A percentile compares a stretch with the other conserved stretches of the same genome.
Conservation (phyloP, 768 basidiomycete genomes). For the Chalciporus sphaerocephalus region DNA sequence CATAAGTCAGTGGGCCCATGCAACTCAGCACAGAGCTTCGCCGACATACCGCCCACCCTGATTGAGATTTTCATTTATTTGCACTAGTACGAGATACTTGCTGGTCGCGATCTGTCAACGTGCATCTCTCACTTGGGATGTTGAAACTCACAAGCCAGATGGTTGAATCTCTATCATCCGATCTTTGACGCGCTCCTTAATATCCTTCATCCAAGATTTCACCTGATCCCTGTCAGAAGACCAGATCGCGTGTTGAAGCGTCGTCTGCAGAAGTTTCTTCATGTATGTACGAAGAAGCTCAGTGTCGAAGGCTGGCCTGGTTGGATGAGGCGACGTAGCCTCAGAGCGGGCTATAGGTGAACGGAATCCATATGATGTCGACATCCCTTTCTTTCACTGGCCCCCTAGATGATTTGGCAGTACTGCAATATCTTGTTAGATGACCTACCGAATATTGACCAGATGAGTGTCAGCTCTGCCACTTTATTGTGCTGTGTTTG, state of each 20-base stretch:
- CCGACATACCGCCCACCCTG: constrained; percentile 74
- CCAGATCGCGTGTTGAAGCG: constrained; percentile 63
- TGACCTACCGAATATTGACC: background rate
- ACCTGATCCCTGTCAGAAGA: constrained; percentile 65
- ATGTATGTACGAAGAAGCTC: constrained; percentile 74
- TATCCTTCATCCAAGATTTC: constrained; percentile 76
- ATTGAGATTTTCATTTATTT: constrained; percentile 78
- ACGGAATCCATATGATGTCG: constrained; percentile 42
- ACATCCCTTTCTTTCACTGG: constrained; percentile 12
- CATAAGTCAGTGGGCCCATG: constrained; percentile 6
- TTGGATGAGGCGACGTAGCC: constrained; percentile 45
- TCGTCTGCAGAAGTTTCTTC: constrained; percentile 72
- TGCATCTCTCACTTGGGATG: constrained; percentile 1
- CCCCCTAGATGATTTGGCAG: background rate
- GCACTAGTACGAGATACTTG: constrained; percentile 84
- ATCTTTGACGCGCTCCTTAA: constrained; percentile 80
- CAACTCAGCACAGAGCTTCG: background rate
- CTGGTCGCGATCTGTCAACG: constrained; percentile 37
- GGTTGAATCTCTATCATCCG: constrained; percentile 83
- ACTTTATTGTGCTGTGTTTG: constrained; percentile 29
- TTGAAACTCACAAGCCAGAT: constrained; percentile 66
- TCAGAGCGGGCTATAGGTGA: constrained; percentile 60
- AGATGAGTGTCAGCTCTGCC: too few species aligned
- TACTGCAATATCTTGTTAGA: background rate
- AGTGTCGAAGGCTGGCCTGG: constrained; percentile 60